These are phyloP conservation scores for Paulownia fortunei DNA, from an alignment of 257 asterid genomes.

Conservation along the genomic window DNA sequence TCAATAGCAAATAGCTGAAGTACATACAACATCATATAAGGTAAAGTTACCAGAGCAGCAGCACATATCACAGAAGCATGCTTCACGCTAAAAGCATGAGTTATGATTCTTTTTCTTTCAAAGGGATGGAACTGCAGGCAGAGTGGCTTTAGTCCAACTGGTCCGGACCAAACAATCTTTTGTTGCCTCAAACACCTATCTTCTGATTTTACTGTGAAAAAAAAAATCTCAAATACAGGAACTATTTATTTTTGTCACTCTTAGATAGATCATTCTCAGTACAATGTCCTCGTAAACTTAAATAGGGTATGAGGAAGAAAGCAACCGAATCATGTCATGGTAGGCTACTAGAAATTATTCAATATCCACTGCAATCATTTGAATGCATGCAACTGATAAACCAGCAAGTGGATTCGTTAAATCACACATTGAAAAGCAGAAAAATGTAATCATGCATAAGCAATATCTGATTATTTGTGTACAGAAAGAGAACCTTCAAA, in stretches of 20 bases:
- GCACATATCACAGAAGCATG: constrained; percentile 56
- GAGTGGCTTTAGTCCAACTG: constrained; percentile 46
- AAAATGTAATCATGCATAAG: background rate
- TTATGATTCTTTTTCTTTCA: constrained; percentile 31
- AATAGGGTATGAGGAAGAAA: background rate
- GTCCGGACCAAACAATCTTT: constrained; percentile 31
- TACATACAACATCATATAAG: background rate
- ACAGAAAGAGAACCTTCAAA: background rate
- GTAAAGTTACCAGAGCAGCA: constrained; percentile 65
- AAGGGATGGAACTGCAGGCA: constrained; percentile 44
- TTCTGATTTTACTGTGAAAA: constrained; percentile 43
- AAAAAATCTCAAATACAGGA: constrained; percentile 22
- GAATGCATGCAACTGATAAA: constrained; percentile 18
- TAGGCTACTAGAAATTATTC: background rate
- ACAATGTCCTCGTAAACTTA: background rate
- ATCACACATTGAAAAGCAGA: background rate
- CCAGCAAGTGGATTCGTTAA: background rate
- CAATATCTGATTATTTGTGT: background rate
- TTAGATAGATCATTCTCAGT: background rate
- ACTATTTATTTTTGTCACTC: background rate
- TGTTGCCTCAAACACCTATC: constrained; percentile 38
- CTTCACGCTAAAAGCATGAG: constrained; percentile 37
- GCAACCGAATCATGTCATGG: background rate
- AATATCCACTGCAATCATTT: background rate
- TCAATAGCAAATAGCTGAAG: constrained; percentile 1